Conservation (phyloP, 1,139 yeast genomes). For the Blastobotrys buckinghamii region DNA sequence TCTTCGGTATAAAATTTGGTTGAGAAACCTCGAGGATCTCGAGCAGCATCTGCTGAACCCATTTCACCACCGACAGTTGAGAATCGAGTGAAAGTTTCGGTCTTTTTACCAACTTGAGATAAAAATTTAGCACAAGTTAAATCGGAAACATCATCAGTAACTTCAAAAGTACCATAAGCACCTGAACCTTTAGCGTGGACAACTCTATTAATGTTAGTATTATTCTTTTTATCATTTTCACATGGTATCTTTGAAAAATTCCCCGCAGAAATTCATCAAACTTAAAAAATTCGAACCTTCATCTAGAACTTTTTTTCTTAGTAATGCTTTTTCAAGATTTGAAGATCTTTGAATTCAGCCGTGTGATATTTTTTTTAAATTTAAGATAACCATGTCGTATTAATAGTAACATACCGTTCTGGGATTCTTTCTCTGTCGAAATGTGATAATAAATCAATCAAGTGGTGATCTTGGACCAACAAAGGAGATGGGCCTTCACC, state of each 20-base stretch:
- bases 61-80: constrained; percentile 87
- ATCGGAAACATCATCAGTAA: constrained; percentile 77
- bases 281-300: neutral
- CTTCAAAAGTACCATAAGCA: constrained; percentile 74
- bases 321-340: neutral
- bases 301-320: neutral
- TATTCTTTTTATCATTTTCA: constrained; percentile 70
- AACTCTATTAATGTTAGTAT: constrained; percentile 34
- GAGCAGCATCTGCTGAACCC: constrained; percentile 79
- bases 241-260: neutral
- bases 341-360: neutral
- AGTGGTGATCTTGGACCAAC: constrained; percentile 70
- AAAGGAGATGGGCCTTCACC: constrained; percentile 48
- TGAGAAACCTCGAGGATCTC: constrained; percentile 88
- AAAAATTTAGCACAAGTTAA: constrained; percentile 65
- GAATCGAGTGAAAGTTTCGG: constrained; percentile 68
- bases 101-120: constrained; percentile 64
- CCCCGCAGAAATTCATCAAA: neutral
- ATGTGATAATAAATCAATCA: constrained; percentile 72
- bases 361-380: neutral
- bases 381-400: no score
- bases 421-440: constrained; percentile 62
- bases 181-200: constrained; percentile 92
- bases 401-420: constrained; percentile 1
- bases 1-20: constrained; percentile 81